phyloP scores from a whole-genome alignment of 257 asterid species.

The Marsdenia floribunda region DNA sequence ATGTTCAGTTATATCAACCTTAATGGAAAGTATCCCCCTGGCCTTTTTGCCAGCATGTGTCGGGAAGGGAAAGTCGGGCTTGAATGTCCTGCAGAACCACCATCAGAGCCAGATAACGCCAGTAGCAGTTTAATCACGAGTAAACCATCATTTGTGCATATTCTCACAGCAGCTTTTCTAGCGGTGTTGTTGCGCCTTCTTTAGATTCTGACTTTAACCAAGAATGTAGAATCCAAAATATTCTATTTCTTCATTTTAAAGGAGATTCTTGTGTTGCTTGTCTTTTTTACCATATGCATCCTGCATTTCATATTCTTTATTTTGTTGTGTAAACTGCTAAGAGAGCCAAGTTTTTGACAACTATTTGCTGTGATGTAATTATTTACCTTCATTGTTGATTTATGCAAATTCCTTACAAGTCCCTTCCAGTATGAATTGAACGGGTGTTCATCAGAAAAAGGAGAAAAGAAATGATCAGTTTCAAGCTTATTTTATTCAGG shows the following conservation, averaged over 20 bases:
- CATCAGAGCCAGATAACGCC: constrained; percentile 20
- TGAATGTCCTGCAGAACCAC: constrained; percentile 39
- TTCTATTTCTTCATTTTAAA: not conserved
- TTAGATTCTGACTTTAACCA: constrained; percentile 17
- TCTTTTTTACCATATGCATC: not conserved
- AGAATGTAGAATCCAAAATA: not conserved
- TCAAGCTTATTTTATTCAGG: not conserved
- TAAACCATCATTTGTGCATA: constrained; percentile 23
- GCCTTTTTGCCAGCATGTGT: constrained; percentile 65
- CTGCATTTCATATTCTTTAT: constrained; percentile 9
- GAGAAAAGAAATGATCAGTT: not conserved
- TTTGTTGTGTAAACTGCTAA: not conserved
- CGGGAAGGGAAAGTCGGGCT: constrained; percentile 42
- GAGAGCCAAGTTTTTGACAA: not conserved
- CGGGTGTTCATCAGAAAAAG: not conserved
- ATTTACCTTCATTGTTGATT: not conserved
- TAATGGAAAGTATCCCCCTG: constrained; percentile 70
- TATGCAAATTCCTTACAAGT: not conserved
- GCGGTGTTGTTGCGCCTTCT: constrained; percentile 24
- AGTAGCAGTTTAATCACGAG: constrained; percentile 20
- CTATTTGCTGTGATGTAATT: not conserved
- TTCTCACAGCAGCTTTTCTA: constrained; percentile 29
- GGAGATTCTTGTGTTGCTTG: not conserved
- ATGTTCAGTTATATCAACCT: constrained; percentile 88
- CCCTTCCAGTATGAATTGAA: not conserved